These are phyloP conservation scores for Pleurotus eryngii DNA, from an alignment of 768 basidiomycete genomes.

Conservation along the genomic window DNA sequence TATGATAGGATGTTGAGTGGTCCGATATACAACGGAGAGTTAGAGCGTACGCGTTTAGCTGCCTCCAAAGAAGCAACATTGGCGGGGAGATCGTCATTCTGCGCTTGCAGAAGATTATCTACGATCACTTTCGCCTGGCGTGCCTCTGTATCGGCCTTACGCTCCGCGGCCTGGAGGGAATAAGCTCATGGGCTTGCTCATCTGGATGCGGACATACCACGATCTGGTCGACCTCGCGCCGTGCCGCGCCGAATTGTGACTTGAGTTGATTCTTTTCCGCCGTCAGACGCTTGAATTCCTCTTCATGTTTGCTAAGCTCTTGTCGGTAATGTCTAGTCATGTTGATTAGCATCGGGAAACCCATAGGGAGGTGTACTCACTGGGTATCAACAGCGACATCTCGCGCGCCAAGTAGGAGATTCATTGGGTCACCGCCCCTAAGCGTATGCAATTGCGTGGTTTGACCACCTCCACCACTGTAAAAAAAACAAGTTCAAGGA, in stretches of 20 bases:
- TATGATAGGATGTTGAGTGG: background rate
- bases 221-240: constrained; percentile 26
- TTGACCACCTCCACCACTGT: constrained; percentile 67
- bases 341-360: no score
- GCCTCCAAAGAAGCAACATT: constrained; percentile 55
- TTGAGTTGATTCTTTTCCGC: constrained; percentile 24
- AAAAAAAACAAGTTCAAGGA: background rate
- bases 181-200: constrained; percentile 4
- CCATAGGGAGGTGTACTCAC: constrained; percentile 28
- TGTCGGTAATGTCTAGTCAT: constrained; percentile 42
- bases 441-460: constrained; percentile 37
- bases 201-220: constrained; percentile 24
- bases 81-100: constrained; percentile 67
- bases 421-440: constrained; percentile 29
- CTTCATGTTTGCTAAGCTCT: constrained; percentile 35
- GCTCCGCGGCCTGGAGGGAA: constrained; percentile 24
- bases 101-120: constrained; percentile 49
- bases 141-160: constrained; percentile 18
- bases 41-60: constrained; percentile 45
- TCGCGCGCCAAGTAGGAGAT: constrained; percentile 50
- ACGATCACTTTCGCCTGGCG: constrained; percentile 32
- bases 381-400: constrained; percentile 45
- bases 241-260: constrained; percentile 24
- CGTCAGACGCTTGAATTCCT: constrained; percentile 27
- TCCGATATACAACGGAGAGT: no score